Percentiles rank a stretch among this genome's conserved stretches.
These are phyloP conservation scores for Chenopodium formosanum DNA, from an alignment of 148 eudicot genomes.

Conservation along the genomic window DNA sequence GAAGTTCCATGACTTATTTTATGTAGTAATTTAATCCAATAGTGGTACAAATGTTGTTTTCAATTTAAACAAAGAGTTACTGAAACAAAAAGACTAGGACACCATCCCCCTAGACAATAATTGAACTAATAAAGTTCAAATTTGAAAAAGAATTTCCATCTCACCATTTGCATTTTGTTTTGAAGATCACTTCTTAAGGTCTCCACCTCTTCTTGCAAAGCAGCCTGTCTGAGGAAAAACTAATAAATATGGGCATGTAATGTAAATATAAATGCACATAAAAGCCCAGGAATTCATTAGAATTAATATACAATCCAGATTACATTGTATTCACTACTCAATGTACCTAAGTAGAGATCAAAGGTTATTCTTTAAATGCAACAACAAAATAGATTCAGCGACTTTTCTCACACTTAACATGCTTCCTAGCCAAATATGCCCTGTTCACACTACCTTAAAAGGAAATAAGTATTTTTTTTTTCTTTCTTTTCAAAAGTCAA, in stretches of 20 bases:
- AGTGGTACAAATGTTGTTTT: not conserved
- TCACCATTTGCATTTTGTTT: conserved; percentile 70
- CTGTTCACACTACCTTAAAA: no score
- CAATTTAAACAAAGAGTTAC: not conserved
- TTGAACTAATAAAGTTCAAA: not conserved
- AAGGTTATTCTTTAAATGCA: not conserved
- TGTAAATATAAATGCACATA: conserved; percentile 21
- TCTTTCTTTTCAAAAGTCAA: no score
- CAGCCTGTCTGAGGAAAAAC: conserved; percentile 88
- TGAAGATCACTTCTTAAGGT: conserved; percentile 59
- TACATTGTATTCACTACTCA: not conserved
- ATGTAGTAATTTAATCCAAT: not conserved
- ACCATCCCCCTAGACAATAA: not conserved
- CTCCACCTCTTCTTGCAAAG: conserved; percentile 71
- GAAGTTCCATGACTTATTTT: not conserved
- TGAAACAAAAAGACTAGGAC: not conserved
- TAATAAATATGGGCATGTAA: conserved; percentile 38
- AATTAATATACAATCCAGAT: not conserved
- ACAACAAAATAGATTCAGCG: no score
- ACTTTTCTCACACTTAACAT: no score
- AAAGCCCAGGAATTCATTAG: not conserved
- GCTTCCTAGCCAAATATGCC: no score
- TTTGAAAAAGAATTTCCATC: conserved; percentile 1
- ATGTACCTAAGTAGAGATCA: not conserved
- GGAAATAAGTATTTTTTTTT: no score